Evolutionary conservation across 192 early-diverging fungal genomes (phyloP).

Genomic region (Coemansia sp.): DNA sequence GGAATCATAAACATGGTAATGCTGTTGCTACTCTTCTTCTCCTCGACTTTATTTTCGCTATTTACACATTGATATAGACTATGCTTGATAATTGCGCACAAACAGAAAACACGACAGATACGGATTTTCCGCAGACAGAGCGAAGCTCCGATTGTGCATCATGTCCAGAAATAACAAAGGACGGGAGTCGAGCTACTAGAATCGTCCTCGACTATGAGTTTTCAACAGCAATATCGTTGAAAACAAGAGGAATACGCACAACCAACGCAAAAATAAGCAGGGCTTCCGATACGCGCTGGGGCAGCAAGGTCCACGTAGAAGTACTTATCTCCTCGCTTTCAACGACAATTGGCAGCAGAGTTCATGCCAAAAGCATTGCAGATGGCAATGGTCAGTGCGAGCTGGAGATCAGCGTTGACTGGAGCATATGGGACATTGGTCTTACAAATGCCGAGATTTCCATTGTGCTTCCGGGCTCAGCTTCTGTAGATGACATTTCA

Average conservation of each 20-base stretch:
- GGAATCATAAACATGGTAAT: not conserved
- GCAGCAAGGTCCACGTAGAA: conserved; percentile 20
- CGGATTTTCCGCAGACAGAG: not conserved
- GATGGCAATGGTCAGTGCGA: conserved; percentile 20
- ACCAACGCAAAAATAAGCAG: conserved; percentile 35
- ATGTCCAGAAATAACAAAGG: conserved; percentile 13
- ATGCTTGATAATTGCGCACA: not conserved
- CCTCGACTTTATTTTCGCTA: not conserved
- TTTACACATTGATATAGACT: not conserved
- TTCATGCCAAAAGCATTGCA: conserved; percentile 19
- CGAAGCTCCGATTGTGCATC: conserved; percentile 1
- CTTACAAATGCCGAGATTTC: conserved; percentile 41
- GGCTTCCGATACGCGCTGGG: conserved; percentile 19
- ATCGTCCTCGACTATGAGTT: conserved; percentile 28
- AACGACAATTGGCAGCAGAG: conserved; percentile 30
- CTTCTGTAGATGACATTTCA: not conserved
- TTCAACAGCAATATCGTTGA: conserved; percentile 17
- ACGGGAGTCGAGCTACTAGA: conserved; percentile 24
- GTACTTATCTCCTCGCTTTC: conserved; percentile 31
- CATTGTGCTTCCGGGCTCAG: conserved; percentile 19
- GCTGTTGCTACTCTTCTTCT: not conserved
- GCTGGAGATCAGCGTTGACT: conserved; percentile 28
- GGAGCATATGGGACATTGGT: conserved; percentile 50
- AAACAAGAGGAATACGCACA: conserved; percentile 31
- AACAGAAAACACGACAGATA: not conserved